Evolutionary conservation across 345 rosid species (phyloP).

Genomic region (Lagerstroemia speciosa): DNA sequence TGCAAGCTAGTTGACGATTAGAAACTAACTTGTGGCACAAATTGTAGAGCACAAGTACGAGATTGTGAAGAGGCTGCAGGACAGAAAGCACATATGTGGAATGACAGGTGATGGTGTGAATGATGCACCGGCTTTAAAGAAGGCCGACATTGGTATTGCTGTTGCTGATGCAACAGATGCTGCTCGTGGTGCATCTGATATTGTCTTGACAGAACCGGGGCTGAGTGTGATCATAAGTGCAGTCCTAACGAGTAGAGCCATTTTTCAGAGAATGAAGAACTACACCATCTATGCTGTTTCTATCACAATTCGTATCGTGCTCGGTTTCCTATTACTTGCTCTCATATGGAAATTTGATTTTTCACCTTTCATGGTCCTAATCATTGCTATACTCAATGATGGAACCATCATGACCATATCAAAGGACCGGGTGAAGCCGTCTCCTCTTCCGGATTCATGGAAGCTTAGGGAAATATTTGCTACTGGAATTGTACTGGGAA

Average conservation of each 20-base stretch:
- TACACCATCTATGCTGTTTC: slow-evolving; percentile 97
- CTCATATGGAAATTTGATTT: slow-evolving; percentile 92
- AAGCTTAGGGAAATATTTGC: slow-evolving; percentile 83
- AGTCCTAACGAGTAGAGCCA: slow-evolving; percentile 86
- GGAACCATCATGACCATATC: slow-evolving; percentile 84
- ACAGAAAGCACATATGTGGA: slow-evolving; percentile 83
- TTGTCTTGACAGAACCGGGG: slow-evolving; percentile 91
- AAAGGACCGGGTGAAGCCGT: slow-evolving; percentile 77
- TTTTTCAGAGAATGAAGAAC: slow-evolving; percentile 96
- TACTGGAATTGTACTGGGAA: slow-evolving; percentile 71
- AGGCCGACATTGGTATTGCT: slow-evolving; percentile 91
- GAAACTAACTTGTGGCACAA: background rate
- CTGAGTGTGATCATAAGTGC: slow-evolving; percentile 91
- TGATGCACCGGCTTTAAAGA: slow-evolving; percentile 94
- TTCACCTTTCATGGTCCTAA: slow-evolving; percentile 92
- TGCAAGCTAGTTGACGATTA: background rate
- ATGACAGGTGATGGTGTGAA: slow-evolving; percentile 99
- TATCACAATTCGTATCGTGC: slow-evolving; percentile 76
- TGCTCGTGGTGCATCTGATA: slow-evolving; percentile 86
- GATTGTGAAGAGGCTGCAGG: slow-evolving; percentile 84
- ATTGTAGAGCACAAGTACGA: slow-evolving; percentile 79
- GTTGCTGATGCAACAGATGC: slow-evolving; percentile 99
- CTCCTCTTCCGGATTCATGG: slow-evolving; percentile 83
- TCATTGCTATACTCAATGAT: slow-evolving; percentile 83
- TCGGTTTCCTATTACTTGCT: slow-evolving; percentile 78